Base-by-base conservation (phyloP, 2,329 filamentous ascomycete genomes). In the Sporothrix dimorphospora region DNA sequence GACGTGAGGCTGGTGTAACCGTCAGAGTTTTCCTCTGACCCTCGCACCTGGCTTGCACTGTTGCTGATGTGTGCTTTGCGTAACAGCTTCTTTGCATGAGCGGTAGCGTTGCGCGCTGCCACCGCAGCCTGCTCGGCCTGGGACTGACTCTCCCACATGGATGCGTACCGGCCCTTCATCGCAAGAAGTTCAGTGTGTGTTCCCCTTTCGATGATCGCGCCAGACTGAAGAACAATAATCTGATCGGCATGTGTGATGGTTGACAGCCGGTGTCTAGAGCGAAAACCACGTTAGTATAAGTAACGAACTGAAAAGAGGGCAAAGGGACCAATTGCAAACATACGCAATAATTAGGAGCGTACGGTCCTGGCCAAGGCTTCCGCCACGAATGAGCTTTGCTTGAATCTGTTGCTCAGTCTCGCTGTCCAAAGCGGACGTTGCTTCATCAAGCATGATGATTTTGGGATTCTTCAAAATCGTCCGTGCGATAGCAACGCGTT, bases 341-440 rank as follows among this genome's bases (percentile, higher is more conserved):
- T 90, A 94, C 84, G 96, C 96, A 82, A 99, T 98, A 69, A 98
- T 94, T 73, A 99, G 88, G 84, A 98, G 91, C 0, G 96, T 99
- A 63, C 96, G 92, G 67, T 94, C 94, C 76, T 91, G 86, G 19
- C 93, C 93, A 63, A 98, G 89, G 16, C 88, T 76, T 8, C 79
- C 80, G 51, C 80, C 80, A 27, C 78, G 93, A 72, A 90, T 90
- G 42, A 99, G 88, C 47, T 94, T 94, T 73, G 78, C 78, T 76
- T 89, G 88, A 49, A 90, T 89, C 70, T 85, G 83, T 45, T 84
- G 83, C 76, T 90, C 87, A 0, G 87, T 89, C 34, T 88, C 85
- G 0, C 88, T 87, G 70, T 92, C 88, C 27, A 93, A 85, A 2
- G 91, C 90, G 0, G 89, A 91, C 3, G 92, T 92, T 0, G 91